Evolutionary conservation across 305 asterid genomes (phyloP).

Genomic region (Solanum hybrid): DNA sequence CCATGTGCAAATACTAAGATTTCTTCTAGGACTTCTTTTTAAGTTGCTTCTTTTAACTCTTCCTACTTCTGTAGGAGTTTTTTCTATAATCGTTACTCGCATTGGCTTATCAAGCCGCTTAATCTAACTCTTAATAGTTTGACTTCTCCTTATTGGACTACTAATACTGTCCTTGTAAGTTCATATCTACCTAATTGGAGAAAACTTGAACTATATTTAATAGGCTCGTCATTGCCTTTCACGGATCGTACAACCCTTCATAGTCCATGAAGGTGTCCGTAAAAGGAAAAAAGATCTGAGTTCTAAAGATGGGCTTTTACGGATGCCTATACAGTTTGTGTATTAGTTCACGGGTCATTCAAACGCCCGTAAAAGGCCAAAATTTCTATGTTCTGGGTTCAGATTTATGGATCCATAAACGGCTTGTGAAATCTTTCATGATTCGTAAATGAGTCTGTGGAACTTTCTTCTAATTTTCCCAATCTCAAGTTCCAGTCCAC

Average conservation of each 20-base stretch:
- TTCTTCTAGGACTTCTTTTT: background rate
- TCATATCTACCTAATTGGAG: background rate
- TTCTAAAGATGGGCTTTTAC: too few relatives aligned
- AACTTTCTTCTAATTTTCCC: background rate
- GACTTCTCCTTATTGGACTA: background rate
- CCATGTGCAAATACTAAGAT: background rate
- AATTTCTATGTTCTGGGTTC: background rate
- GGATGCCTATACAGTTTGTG: too few relatives aligned
- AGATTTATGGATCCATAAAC: too few relatives aligned
- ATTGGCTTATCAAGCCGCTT: background rate
- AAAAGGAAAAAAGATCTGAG: too few relatives aligned
- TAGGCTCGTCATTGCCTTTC: background rate
- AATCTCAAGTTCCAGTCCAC: background rate
- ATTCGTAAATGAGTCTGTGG: background rate
- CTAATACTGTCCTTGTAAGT: background rate
- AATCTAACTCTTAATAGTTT: background rate
- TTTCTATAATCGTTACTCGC: too few relatives aligned
- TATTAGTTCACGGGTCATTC: too few relatives aligned
- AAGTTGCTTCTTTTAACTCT: background rate
- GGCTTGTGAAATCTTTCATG: background rate
- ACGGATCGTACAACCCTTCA: too few relatives aligned
- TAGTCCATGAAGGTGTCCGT: too few relatives aligned
- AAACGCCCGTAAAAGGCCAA: background rate
- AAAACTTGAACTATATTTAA: too few relatives aligned
- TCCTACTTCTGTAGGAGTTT: too few relatives aligned